Evolutionary conservation across 1,284 basidiomycete species (phyloP), one percentile per base, ranked within the genome.

Genomic region (Grifola frondosa): DNA sequence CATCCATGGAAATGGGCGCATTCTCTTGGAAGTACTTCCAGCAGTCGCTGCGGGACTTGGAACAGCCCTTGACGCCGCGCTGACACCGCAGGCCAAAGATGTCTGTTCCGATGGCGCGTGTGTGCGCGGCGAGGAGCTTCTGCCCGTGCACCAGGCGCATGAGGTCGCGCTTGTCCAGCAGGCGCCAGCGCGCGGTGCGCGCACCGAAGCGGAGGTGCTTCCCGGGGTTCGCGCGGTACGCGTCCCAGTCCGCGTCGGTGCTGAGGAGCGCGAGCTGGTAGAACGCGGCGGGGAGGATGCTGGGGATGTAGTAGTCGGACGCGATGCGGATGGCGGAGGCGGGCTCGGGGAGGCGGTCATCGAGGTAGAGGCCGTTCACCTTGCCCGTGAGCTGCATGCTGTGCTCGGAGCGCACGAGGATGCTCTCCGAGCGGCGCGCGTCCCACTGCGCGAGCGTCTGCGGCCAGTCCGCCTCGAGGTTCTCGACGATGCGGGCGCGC

Each of bases 11-110:
- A 30, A 60, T 54, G 26, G 62, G 62, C 24, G 62, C 60, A 49
- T 63, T 60, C 53, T 64, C 58, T 53, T 64, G 62, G 46, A 64
- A 57, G 52, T 64, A 64, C 46, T 59, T 60, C 60, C 62, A 64
- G 52, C 60, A 64, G 37, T 62, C 60, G 39, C 41, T 52, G 24
- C 58, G 53, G 19, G 58, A 58, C 45, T 56, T 60, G 42, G 53
- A 53, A 48, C 62, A 64, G 12, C 57, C 58, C 47, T 58, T 59
- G 13, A 52, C 39, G 17, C 50, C 56, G 21, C 58, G 57, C 41
- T 53, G 56, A 45, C 62, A 64, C 12, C 60, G 53, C 31, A 44
- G 37, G 22, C 60, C 57, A 31, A 64, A 62, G 42, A 64, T 53
- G 44, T 62, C 59, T 11, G 59, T 59, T 3, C 60, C 62, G 37